Base-by-base conservation (phyloP, 768 basidiomycete genomes). In the Kwoniella mangroviensis region DNA sequence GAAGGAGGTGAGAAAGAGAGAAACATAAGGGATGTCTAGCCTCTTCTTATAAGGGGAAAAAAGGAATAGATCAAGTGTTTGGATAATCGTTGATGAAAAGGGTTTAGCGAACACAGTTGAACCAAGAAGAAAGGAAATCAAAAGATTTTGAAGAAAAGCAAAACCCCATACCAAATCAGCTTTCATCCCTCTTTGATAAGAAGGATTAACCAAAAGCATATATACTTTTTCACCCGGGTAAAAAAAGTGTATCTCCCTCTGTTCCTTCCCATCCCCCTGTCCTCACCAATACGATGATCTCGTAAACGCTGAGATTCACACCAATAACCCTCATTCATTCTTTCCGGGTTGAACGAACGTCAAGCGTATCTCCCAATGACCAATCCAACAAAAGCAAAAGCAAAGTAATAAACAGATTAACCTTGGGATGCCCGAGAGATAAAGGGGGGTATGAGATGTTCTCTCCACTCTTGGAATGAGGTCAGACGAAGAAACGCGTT, bases 401-500 rank as follows among this genome's bases (percentile, higher is more conserved):
- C 4, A 49, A 49, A 49, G 19, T 13, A 49, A 49, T 0, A 49
- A 49, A 49, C 19, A 19, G 45, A 49, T 17, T 13, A 49, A 15
- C 13, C 6, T 34, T 34, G 34, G 9, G 34, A 49, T 15, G 45
- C 15, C 19, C 45, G 45, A 49, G 45, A 34, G 34, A 34, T 49
- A 49, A 45, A 13, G 19, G 45, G 34, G n/a, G 26, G n/a, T 13
- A 34, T 26, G 28, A 11, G 56, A 58, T 58, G 12, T 7, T 40
- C 34, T 58, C 56, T 58, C 56, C 56, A 58, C 56, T 58, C 24
- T n/a, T 17, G 13, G 15, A 34, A 58, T 11, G 1, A 26, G 28
- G 56, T 58, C 28, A 58, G 56, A 58, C 56, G 56, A 34, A 40
- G 34, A 58, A 58, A 58, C 56, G 56, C 56, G 56, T 58, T 58